phyloP scores from a whole-genome alignment of 208 protist genomes.

The Kentomonas sorsogonicus region DNA sequence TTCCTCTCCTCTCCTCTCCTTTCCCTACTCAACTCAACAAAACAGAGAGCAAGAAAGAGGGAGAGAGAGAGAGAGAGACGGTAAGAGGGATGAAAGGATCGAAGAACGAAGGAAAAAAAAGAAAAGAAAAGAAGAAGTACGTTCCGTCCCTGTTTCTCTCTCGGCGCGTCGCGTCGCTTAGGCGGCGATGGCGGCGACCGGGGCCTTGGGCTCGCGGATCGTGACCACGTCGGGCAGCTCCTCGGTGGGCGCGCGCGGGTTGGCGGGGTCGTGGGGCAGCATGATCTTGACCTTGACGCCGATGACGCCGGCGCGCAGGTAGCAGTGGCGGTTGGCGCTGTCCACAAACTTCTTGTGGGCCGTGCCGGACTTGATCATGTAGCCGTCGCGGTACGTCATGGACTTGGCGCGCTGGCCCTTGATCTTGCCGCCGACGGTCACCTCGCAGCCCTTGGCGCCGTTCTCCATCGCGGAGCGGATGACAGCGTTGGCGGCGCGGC shows the following conservation, averaged over 20 bases:
- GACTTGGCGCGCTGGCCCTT: constrained; percentile 98
- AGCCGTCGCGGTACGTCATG: constrained; percentile 99
- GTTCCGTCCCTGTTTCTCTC: not conserved
- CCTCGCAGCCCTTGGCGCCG: constrained; percentile 98
- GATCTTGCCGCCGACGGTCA: constrained; percentile 99
- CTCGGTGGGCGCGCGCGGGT: constrained; percentile 50
- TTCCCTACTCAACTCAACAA: not conserved
- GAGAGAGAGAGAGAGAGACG: not conserved
- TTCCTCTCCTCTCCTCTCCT: not conserved
- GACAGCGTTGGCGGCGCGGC: constrained; percentile 98
- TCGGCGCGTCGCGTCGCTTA: no score
- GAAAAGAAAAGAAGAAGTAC: not conserved
- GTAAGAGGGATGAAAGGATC: not conserved
- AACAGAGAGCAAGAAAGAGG: not conserved
- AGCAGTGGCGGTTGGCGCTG: constrained; percentile 95
- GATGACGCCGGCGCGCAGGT: constrained; percentile 97
- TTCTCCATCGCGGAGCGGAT: constrained; percentile 98
- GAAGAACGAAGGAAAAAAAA: not conserved
- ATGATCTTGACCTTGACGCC: constrained; percentile 99
- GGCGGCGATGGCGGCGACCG: no score
- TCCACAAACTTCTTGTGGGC: constrained; percentile 93
- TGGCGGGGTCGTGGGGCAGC: constrained; percentile 94
- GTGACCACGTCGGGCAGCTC: constrained; percentile 77
- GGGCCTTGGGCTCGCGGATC: constrained; percentile 71
- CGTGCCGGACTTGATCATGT: constrained; percentile 98